Base-by-base conservation (phyloP, 1,284 basidiomycete species). In the Ganoderma sinense region DNA sequence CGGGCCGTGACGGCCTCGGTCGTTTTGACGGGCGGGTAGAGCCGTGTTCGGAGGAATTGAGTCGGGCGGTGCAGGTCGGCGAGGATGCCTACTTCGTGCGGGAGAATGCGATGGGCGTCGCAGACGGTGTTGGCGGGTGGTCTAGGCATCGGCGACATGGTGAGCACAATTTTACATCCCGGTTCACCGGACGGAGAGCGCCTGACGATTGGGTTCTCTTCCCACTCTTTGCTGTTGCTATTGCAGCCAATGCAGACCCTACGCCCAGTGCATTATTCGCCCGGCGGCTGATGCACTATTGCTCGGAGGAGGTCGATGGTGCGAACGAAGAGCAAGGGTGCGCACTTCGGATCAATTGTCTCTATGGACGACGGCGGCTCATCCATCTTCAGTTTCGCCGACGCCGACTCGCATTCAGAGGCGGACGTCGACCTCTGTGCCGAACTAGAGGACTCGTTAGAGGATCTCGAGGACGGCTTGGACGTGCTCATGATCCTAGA, bases 41-140 rank as follows among this genome's bases (percentile, higher is more conserved):
- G 40, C 66, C 74, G 29, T 48, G 66, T 23, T 66, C 69, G 8
- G 81, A 84, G 33, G 80, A 81, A 6, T 80, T 85, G 43, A 79
- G 80, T 48, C 78, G 84, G 5, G 87, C 93, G 0, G 91, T 94
- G 0, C 92, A 94, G 77, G 91, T 96, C 10, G 94, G 94, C 64
- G 94, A 96, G 77, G 94, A 96, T 76, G 92, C 93, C 11, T 97
- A 96, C 78, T 97, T 97, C 73, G 83, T 97, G 4, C 84, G 91
- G 11, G 88, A 89, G 70, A 94, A 96, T 75, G 93, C 94, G 7
- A 90, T 97, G 82, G 95, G 95, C 20, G 92, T 97, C 2, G 94
- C 95, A 13, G 95, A 97, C 77, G 95, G 95, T 40, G 95, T 97
- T 0, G 95, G 95, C 1, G 95, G 95, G 2, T 97, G 95, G 94